phyloP scores from a whole-genome alignment of 148 eudicot genomes.

The Rhododendron mucronatum region DNA sequence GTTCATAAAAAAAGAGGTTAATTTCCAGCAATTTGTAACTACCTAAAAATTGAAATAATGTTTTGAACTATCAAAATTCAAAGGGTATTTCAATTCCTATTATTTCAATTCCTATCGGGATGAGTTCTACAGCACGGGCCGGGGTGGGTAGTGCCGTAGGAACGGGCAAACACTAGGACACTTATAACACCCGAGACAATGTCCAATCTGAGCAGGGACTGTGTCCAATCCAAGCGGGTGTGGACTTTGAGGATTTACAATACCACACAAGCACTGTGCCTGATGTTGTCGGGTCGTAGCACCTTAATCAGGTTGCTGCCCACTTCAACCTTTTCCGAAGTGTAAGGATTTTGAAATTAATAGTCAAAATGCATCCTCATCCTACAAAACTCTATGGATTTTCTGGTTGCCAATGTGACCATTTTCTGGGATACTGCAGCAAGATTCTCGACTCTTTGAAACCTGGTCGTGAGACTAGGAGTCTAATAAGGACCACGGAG shows the following conservation, averaged over 20 bases:
- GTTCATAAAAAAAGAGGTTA: too few relatives aligned
- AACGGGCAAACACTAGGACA: too few relatives aligned
- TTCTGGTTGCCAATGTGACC: not conserved
- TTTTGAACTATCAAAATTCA: too few relatives aligned
- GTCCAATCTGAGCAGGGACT: not conserved
- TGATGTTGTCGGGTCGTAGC: not conserved
- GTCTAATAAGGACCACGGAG: not conserved
- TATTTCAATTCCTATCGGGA: too few relatives aligned
- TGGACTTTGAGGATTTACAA: not conserved
- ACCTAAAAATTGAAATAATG: too few relatives aligned
- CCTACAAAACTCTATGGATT: not conserved
- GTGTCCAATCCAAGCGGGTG: not conserved
- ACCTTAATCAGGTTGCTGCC: not conserved
- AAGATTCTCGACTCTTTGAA: not conserved
- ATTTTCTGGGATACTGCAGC: not conserved
- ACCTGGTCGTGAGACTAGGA: not conserved
- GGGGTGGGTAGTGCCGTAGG: too few relatives aligned
- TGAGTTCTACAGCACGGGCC: too few relatives aligned
- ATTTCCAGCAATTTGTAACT: too few relatives aligned
- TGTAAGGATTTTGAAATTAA: not conserved
- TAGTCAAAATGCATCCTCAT: not conserved
- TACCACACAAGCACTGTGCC: not conserved
- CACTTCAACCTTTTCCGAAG: not conserved
- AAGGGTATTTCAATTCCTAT: too few relatives aligned
- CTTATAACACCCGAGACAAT: not conserved